Evolutionary conservation across 1,284 basidiomycete species (phyloP), one percentile per base, ranked within the genome.

Genomic region (Sanguinoderma infundibulare): DNA sequence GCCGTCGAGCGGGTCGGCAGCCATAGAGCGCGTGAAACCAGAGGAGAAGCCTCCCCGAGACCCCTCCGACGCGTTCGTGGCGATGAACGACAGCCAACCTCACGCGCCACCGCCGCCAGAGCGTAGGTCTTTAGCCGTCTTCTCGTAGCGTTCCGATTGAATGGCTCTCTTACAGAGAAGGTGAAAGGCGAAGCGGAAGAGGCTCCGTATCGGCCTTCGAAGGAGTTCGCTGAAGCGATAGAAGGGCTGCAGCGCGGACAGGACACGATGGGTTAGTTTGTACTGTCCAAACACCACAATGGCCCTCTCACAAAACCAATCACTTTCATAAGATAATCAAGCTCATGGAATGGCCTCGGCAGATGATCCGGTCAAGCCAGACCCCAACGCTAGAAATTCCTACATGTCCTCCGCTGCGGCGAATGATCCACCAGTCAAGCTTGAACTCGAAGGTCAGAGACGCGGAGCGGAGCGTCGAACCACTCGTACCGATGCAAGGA

Each of bases 61-160:
- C 1, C 62, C 62, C 6, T 55, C 62, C 0, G 55, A 47, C 22
- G 32, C 36, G 5, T 55, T 55, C 26, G 20, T 44, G 10, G 20
- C 40, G 15, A 22, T 17, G 42, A 28, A 28, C 42, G 35, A 35
- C 34, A n/a, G n/a, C n/a, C n/a, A n/a, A n/a, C n/a, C n/a, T n/a
- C n/a, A n/a, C n/a, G n/a, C 12, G 17, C 30, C 32, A 17, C 28
- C 34, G 35, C 5, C 30, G 20, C 22, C 46, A 4, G 46, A 30
- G 32, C 30, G 49, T 51, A 26, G 9, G 20, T 24, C 1, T 14
- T 24, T 32, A 14, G 20, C 9, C 5, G 30, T 17, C 20, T 36
- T 17, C n/a, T 35, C n/a, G 7, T 20, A 36, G 2, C 14, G 14
- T 22, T 7, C 30, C 30, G 10, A 15, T 8, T 3, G 22, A 22